Base-by-base conservation (phyloP, 1,284 basidiomycete genomes). In the Salmacisia buchloeana region DNA sequence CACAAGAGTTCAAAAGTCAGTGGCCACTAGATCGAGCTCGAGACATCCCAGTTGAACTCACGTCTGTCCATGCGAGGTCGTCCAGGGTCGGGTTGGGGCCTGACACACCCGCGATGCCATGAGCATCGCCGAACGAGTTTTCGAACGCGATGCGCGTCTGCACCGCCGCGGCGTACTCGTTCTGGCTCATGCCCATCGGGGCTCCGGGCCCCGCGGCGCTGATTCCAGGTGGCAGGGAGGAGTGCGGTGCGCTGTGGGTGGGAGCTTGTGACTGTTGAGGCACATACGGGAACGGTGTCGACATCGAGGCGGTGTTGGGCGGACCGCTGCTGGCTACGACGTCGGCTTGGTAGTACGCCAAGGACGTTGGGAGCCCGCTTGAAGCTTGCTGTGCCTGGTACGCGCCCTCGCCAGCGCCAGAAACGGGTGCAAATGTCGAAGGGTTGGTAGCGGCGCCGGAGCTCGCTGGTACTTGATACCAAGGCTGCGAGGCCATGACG, bases 21-120 rank as follows among this genome's bases (percentile, higher is more conserved):
- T 15, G 35, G 35, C 7, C 7, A 38, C 35, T 15, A 38, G 35
- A 7, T 38, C 35, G 15, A 9, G 9, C 35, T 38, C 35, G 7
- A 7, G 7, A 7, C 15, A 7, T 38, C 35, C 35, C 35, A 9
- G 9, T 38, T 15, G 7, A 7, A 43, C 41, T 43, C 41, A 43
- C 68, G 36, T 71, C 69, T 36, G 65, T 71, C 69, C 69, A 71
- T 31, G 67, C 63, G 2, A 71, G 64, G 43, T 69, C 69, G 31
- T 71, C 69, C 12, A 71, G 60, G 33, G 66, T 66, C 23, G 60
- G 18, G 1, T n/a, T 36, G 13, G 60, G 60, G 3, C 62, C 57
- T 45, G 63, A 68, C 21, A 70, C 31, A 5, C 66, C 64, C 69
- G 68, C 64, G 56, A 70, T 70, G 1, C 66, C 69, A 12, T 65